Base-by-base conservation (phyloP, 192 early-diverging fungal genomes). In the Dispira simplex region DNA sequence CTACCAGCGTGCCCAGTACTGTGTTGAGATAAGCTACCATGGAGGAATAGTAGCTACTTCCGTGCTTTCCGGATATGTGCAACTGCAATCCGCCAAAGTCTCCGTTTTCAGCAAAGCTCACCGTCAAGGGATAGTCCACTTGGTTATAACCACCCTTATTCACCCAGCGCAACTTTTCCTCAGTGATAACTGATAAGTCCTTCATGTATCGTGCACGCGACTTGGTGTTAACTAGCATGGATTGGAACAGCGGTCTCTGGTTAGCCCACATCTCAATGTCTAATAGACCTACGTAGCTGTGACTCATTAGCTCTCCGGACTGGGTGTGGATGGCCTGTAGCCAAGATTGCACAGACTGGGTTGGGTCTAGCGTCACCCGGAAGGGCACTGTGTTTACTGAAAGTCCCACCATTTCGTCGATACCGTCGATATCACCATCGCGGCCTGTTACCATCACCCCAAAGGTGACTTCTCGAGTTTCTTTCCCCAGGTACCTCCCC, bases 391-490 rank as follows among this genome's bases (percentile, higher is more conserved):
- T 62, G n/a, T 62, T 62, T 2, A 62, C 46, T 23, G 44, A 45
- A 43, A 62, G 44, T 10, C 59, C 59, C 43, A 62, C 59, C 59
- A 62, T 62, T 16, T 39, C 59, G 11, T 62, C 59, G 44, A 62
- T 45, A 25, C 59, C 59, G 6, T 39, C 11, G 12, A 62, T 20
- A 2, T 39, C n/a, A 16, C 44, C 43, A 45, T 62, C 46, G 43
- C 59, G 59, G n/a, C 59, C 59, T 21, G 59, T 46, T 11, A 46
- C 44, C 43, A 62, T 39, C 16, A 62, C 59, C 11, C 59, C 59
- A 20, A 62, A 62, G 14, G 59, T 62, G 16, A 62, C 59, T 20
- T 62, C 59, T 8, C 46, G 44, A 11, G 28, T 6, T 1, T 62
- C 59, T 20, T 39, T 46, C 2, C 56, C 56, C n/a, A 62, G 44